Conservation (phyloP, 768 basidiomycete genomes). For the Xerocomellus amylosporus region DNA sequence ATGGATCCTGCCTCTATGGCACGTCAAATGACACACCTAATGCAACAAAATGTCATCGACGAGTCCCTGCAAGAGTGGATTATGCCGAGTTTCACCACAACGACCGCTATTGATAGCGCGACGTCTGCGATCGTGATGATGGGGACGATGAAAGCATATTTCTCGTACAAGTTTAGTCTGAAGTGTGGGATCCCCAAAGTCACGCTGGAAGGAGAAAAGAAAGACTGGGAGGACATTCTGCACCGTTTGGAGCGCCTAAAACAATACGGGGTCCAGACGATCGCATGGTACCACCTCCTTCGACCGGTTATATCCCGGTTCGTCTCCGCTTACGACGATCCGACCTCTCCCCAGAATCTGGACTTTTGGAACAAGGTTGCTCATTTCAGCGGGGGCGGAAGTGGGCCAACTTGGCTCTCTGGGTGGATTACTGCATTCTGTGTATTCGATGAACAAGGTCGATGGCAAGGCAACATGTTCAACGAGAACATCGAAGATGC, state of each 20-base stretch:
- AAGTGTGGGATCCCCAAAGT: neutral
- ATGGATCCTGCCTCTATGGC: conserved; percentile 30
- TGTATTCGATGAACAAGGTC: neutral
- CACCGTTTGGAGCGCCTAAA: conserved; percentile 37
- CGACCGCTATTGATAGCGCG: conserved; percentile 33
- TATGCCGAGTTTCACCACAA: conserved; percentile 33
- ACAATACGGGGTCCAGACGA: conserved; percentile 28
- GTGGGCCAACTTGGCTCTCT: neutral
- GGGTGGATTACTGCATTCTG: neutral
- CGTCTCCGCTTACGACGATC: conserved; percentile 26
- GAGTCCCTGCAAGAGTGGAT: conserved; percentile 18
- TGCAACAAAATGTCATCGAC: conserved; percentile 9
- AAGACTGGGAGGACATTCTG: conserved; percentile 34
- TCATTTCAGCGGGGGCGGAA: neutral
- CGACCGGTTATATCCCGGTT: conserved; percentile 29
- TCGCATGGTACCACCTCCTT: conserved; percentile 27
- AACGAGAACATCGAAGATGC: neutral
- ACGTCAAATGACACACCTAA: conserved; percentile 1
- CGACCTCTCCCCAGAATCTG: conserved; percentile 6
- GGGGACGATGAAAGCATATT: conserved; percentile 39
- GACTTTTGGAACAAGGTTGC: conserved; percentile 20
- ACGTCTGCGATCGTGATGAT: conserved; percentile 37
- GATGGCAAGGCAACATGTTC: neutral
- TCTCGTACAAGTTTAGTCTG: conserved; percentile 10
- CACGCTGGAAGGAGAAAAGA: conserved; percentile 16